Evolutionary conservation across 1,139 yeast species (phyloP).

Genomic region (Taphrina deformans): DNA sequence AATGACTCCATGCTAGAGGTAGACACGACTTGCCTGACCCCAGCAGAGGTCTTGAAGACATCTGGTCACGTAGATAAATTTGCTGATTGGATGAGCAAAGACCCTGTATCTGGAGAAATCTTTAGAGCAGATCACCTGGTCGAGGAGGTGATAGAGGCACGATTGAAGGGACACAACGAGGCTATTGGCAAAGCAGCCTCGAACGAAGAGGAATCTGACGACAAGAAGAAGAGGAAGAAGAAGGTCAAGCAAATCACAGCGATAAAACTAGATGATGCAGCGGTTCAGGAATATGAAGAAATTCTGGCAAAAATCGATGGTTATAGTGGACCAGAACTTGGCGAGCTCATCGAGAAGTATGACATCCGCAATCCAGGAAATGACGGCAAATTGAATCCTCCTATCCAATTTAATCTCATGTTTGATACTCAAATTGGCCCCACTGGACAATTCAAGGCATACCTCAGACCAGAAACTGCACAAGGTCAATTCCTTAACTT

Average conservation of each 20-base stretch:
- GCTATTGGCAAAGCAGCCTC: conserved; percentile 76
- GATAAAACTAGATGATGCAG: conserved; percentile 76
- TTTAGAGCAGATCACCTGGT: conserved; percentile 98
- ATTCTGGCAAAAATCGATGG: conserved; percentile 91
- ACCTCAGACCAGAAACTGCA: conserved; percentile 97
- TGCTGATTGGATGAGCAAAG: conserved; percentile 99
- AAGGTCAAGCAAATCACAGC: conserved; percentile 94
- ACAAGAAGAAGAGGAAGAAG: conserved; percentile 74
- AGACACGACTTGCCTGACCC: conserved; percentile 96
- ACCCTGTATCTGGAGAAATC: conserved; percentile 92
- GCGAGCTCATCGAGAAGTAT: conserved; percentile 77
- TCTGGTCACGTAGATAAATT: conserved; percentile 99
- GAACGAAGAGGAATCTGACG: conserved; percentile 63
- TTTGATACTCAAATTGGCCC: conserved; percentile 99
- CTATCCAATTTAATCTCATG: conserved; percentile 96
- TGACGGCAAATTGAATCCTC: conserved; percentile 80
- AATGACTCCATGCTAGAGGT: conserved; percentile 99
- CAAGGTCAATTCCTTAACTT: conserved; percentile 98
- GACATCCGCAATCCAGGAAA: conserved; percentile 89
- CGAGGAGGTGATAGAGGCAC: conserved; percentile 93
- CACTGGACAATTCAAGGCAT: conserved; percentile 93
- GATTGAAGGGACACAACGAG: conserved; percentile 93
- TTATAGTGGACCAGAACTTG: conserved; percentile 86
- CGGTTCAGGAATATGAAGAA: conserved; percentile 75
- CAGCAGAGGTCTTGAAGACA: conserved; percentile 94